Evolutionary conservation across 495 filamentous ascomycete genomes (phyloP), one percentile per base, ranked within the genome.

Genomic region (Letharia lupina): DNA sequence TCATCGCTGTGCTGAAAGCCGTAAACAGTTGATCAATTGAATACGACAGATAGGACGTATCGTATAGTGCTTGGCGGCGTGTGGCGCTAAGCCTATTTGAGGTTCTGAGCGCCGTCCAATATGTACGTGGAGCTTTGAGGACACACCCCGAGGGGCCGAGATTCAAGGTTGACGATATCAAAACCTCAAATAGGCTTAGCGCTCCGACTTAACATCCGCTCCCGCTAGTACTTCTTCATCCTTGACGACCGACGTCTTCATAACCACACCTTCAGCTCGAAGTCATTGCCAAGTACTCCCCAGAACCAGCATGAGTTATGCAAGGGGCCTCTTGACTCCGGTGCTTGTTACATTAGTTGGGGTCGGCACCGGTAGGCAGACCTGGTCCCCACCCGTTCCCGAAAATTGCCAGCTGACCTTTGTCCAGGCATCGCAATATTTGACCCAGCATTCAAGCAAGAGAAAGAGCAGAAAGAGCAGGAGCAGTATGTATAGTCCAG

Each of bases 361-460:
- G 13, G 56, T 67, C 33, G 65, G 65, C 20, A 67, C 65, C 0
- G 54, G 54, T 33, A n/a, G 10, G 54, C 31, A 20, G 33, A 20
- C 7, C 33, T 16, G 4, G 15, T 20, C 9, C 15, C 33, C 20
- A 23, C 31, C 13, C 13, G 2, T 37, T 20, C 3, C 28, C 33
- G 11, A 37, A 33, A 10, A 37, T 37, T 33, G 33, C 54, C 28
- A 20, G 33, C 54, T 57, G 13, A 57, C 13, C 20, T 10, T 57
- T 37, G 33, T 37, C 54, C 33, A 57, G 66, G 66, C 6, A 50
- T 68, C 40, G 40, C 33, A 20, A 68, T 68, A 23, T 68, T 68
- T 35, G 58, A 48, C 41, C 66, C 66, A 8, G 66, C 66, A 4
- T 60, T 68, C 44, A 64, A 64, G 48, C 33, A 64, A 47, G 61